A percentile compares a stretch with the other conserved stretches of the same genome.
phyloP scores from a whole-genome alignment of 805 yeast genomes.

The Teunomyces gatunensis region DNA sequence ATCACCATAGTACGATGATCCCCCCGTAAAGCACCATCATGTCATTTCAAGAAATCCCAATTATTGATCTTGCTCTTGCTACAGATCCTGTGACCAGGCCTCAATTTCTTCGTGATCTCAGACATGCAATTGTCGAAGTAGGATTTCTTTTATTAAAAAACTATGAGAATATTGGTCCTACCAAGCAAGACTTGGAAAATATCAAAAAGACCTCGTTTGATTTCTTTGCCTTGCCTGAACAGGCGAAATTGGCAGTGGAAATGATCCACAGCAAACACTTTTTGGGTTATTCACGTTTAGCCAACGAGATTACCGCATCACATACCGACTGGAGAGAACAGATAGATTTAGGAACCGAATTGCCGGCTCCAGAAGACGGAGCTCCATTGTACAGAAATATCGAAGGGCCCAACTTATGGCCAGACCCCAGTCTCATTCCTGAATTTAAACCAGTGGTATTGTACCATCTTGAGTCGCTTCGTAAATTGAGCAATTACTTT shows the following conservation, averaged over 20 bases:
- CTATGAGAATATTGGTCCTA: constrained; percentile 31
- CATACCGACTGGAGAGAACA: constrained; percentile 61
- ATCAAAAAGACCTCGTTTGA: constrained; percentile 39
- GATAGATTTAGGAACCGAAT: constrained; percentile 55
- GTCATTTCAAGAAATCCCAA: constrained; percentile 42
- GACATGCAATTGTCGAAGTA: constrained; percentile 50
- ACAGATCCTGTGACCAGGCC: constrained; percentile 41
- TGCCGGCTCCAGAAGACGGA: constrained; percentile 38
- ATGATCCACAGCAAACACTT: constrained; percentile 60
- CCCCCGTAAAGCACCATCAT: constrained; percentile 15
- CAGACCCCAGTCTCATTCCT: constrained; percentile 41
- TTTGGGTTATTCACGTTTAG: constrained; percentile 55
- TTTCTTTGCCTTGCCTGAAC: constrained; percentile 47
- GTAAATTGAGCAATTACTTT: constrained; percentile 40
- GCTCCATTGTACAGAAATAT: constrained; percentile 47
- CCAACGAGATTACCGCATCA: constrained; percentile 56
- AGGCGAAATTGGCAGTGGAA: constrained; percentile 44
- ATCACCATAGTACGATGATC: neutral
- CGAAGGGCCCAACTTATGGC: constrained; percentile 60
- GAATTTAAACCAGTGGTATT: constrained; percentile 41
- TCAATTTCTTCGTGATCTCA: constrained; percentile 37
- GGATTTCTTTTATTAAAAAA: constrained; percentile 53
- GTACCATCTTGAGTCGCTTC: constrained; percentile 46
- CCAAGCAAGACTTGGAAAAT: constrained; percentile 31
- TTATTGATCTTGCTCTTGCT: constrained; percentile 44